Base-by-base conservation (phyloP, 495 filamentous ascomycete genomes). In the Articulospora tetracladia region DNA sequence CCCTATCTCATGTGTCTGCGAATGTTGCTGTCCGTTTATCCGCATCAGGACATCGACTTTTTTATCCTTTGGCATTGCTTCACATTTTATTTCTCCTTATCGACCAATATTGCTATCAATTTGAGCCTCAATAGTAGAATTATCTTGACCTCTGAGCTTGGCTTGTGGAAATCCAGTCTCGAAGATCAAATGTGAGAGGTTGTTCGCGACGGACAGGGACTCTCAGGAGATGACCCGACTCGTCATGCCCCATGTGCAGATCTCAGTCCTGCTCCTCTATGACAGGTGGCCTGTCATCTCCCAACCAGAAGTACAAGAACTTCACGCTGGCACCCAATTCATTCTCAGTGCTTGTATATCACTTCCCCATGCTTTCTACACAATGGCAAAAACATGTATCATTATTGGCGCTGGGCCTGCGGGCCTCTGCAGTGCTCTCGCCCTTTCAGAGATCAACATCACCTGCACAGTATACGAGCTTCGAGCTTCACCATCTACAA, bases 351-450 rank as follows among this genome's bases (percentile, higher is more conserved):
- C 15, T 34, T 15, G 15, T 34, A 15, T 6, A 34, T 34, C 15
- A 6, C 30, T 34, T 15, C 6, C 6, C 7, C 30, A 34, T 34
- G 7, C 30, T n/a, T n/a, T n/a, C n/a, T n/a, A n/a, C n/a, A 19
- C 4, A 57, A 61, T 61, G 59, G 7, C 60, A 8, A 53, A 53
- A 46, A 47, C 60, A 1, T 53, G 48, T 19, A 20, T 65, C 56
- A 80, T 85, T 53, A 73, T 83, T 32, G 83, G 84, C 44, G 80
- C 77, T 11, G 84, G 84, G 17, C 81, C 84, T 54, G 75, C 80
- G 1, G 83, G 83, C 52, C 73, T 84, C 49, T 74, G 78, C 3
- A 73, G 76, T 28, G 83, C 83, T 4, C 70, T 87, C 8, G 69
- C 82, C 11, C 68, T 86, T 7, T 75, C 75, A 13, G 74, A 76